These are phyloP conservation scores for Spongospora subterranea DNA, from an alignment of 208 protist genomes.

Conservation along the genomic window DNA sequence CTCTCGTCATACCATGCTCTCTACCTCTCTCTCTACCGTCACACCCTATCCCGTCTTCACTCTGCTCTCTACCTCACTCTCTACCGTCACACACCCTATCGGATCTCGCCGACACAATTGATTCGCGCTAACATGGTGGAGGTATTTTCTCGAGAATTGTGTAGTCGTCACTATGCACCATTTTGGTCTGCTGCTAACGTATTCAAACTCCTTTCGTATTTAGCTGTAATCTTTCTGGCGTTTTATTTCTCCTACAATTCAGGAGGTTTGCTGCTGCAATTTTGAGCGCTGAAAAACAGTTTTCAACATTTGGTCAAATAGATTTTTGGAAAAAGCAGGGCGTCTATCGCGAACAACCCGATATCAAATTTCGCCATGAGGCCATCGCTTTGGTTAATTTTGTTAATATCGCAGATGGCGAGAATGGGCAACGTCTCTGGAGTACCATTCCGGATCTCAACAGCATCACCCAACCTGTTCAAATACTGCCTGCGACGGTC, in stretches of 20 bases:
- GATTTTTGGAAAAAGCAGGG: constrained; percentile 44
- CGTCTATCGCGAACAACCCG: not conserved
- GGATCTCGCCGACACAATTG: no score
- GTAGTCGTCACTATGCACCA: not conserved
- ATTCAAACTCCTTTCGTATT: not conserved
- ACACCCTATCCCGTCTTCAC: no score
- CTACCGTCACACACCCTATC: no score
- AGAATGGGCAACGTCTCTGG: not conserved
- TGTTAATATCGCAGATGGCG: not conserved
- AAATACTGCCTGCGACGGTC: not conserved
- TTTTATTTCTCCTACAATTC: not conserved
- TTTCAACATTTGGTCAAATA: no score
- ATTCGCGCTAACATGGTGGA: not conserved
- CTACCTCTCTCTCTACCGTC: no score
- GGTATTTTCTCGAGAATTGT: not conserved
- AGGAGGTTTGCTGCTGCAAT: no score
- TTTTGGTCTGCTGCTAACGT: not conserved
- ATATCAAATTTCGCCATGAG: not conserved
- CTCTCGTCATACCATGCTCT: no score
- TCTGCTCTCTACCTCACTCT: no score
- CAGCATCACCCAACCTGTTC: not conserved
- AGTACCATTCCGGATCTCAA: constrained; percentile 10
- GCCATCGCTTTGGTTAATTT: not conserved
- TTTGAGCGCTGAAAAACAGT: no score
- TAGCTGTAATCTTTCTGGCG: not conserved